Base-by-base conservation (phyloP, 495 filamentous ascomycete species). In the Collariella sp. region DNA sequence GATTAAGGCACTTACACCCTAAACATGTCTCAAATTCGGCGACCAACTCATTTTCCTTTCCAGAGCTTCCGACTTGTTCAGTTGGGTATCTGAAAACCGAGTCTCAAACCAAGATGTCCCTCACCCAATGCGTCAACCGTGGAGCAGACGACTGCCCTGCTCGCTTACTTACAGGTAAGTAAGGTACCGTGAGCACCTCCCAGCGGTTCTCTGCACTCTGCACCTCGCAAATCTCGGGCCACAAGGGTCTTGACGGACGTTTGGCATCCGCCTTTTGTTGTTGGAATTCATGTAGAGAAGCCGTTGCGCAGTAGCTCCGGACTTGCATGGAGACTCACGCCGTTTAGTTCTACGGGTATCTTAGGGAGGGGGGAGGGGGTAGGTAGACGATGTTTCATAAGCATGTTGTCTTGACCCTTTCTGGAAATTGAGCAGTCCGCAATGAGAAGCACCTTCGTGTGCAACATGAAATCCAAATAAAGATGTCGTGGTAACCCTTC, bases 171-270 rank as follows among this genome's bases (percentile, higher is more conserved):
- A 12, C 31, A 34, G 31, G 31, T 12, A 34, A 5, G 12, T 34
- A 34, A 5, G 31, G 12, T 34, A 12, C 12, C n/a, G n/a, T n/a
- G n/a, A n/a, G 50, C 56, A 52, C 24, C 18, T 23, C 48, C 5
- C 39, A 29, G 5, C 19, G 13, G 1, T 33, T n/a, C 40, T 19
- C 57, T 60, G 57, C 48, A 60, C 40, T 19, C 57, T 60, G 57
- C 48, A 60, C 52, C 57, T 52, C 57, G 57, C 57, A 56, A 60
- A 55, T 36, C 33, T 56, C 48, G 13, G 34, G 7, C 31, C 2
- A 12, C 31, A 42, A 31, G 26, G 26, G 42, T 11, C 7, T 46
- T n/a, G 12, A 44, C 51, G 56, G 56, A 59, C 23, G 46, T 31
- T 50, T n/a, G 43, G 38, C 34, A 46, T 45, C 55, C 49, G 49